Conservation (phyloP, 1,284 basidiomycete species). For the Puccinia triticina region DNA sequence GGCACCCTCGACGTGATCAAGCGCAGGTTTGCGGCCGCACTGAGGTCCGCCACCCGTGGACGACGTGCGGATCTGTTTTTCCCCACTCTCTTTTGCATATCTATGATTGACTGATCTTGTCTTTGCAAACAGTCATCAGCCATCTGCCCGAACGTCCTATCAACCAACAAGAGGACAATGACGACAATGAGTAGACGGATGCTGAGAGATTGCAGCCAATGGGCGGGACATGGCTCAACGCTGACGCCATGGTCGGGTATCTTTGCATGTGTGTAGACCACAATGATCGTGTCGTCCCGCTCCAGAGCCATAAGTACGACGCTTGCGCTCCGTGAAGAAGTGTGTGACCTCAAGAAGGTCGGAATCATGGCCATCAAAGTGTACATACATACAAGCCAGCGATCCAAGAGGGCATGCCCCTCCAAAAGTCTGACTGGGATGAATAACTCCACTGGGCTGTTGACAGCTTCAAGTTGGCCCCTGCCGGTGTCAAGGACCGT, state of each 20-base stretch:
- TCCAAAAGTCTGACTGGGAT: slow-evolving; percentile 92
- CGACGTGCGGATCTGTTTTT: slow-evolving; percentile 49
- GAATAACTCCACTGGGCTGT: slow-evolving; percentile 94
- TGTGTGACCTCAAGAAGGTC: slow-evolving; percentile 93
- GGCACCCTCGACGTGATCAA: slow-evolving; percentile 49
- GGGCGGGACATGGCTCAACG: slow-evolving; percentile 43
- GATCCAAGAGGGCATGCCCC: slow-evolving; percentile 95
- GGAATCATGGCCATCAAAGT: slow-evolving; percentile 98
- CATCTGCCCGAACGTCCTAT: slow-evolving; percentile 29
- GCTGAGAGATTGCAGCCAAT: slow-evolving; percentile 40
- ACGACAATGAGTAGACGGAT: neutral
- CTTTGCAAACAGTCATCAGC: slow-evolving; percentile 17
- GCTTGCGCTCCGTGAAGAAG: slow-evolving; percentile 96
- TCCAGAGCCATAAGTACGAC: no score
- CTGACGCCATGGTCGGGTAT: no score
- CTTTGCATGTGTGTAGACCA: no score
- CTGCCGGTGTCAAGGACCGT: slow-evolving; percentile 85
- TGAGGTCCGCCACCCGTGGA: slow-evolving; percentile 43
- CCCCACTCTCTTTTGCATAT: neutral
- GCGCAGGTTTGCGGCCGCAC: slow-evolving; percentile 45
- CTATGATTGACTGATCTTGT: neutral
- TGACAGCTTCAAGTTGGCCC: slow-evolving; percentile 94
- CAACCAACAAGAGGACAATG: neutral
- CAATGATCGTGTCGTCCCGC: no score
- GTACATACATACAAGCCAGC: slow-evolving; percentile 99